A percentile compares a stretch with the other conserved stretches of the same genome.
Evolutionary conservation across 23 red algal genomes (phyloP).

Genomic region (Gracilaria gracilis): DNA sequence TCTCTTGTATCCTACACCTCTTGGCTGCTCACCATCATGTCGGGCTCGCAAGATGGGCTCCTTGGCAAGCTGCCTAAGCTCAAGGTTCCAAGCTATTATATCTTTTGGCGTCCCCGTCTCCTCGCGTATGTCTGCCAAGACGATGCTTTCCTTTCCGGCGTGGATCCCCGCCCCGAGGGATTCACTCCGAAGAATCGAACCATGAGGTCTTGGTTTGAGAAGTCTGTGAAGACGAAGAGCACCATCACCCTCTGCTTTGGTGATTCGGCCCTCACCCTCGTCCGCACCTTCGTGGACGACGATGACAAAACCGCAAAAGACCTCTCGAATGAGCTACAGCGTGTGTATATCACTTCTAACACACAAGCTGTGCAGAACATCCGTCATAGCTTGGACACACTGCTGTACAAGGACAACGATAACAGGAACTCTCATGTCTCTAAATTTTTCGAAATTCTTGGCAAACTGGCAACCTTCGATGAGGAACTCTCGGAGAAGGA

Average conservation of each 20-base stretch:
- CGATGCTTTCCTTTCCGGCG: slow-evolving; percentile 8
- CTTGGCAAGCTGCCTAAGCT: slow-evolving; percentile 32
- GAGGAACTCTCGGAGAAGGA: no score
- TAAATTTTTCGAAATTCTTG: no score
- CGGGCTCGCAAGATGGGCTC: not conserved
- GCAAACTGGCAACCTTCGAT: no score
- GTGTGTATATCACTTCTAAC: not conserved
- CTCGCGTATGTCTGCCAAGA: slow-evolving; percentile 32
- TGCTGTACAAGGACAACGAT: not conserved
- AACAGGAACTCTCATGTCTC: slow-evolving; percentile 16
- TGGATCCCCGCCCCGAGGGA: not conserved
- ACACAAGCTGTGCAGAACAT: no score
- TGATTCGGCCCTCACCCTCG: slow-evolving; percentile 5
- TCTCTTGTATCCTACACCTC: not conserved
- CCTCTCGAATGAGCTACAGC: slow-evolving; percentile 34
- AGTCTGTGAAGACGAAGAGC: no score
- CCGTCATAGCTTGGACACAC: no score
- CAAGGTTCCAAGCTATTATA: not conserved
- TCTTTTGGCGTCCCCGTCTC: not conserved
- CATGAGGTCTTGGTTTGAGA: no score
- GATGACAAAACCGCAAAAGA: slow-evolving; percentile 39
- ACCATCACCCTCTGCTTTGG: slow-evolving; percentile 34
- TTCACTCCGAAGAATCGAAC: not conserved
- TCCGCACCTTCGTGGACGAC: slow-evolving; percentile 28
- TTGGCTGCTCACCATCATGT: not conserved